phyloP scores from a whole-genome alignment of 2,329 filamentous ascomycete genomes.

The Boeremia lycopersici region DNA sequence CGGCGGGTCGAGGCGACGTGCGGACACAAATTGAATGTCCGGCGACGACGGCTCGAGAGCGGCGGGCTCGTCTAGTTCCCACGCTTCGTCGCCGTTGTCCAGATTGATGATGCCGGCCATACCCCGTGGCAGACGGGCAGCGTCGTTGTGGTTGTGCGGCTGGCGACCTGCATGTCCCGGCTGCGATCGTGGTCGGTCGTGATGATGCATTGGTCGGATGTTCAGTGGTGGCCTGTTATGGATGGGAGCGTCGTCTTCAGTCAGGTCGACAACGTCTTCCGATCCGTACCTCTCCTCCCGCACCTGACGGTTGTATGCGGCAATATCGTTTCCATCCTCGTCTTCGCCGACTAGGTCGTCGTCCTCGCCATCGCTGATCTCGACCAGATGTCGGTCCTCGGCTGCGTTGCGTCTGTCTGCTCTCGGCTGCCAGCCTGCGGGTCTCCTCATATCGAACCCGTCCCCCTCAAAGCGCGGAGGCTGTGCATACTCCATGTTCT shows the following conservation, averaged over 20 bases:
- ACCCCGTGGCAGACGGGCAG: constrained; percentile 44
- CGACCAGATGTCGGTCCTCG: constrained; percentile 4
- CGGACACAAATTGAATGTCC: constrained; percentile 58
- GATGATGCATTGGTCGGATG: not conserved
- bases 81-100: constrained; percentile 40
- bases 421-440: constrained; percentile 48
- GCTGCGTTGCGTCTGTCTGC: not conserved
- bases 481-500: constrained; percentile 31
- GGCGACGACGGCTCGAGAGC: constrained; percentile 41
- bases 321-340: constrained; percentile 9
- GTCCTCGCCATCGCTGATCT: constrained; percentile 13
- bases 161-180: not conserved
- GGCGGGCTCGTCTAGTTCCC: constrained; percentile 22
- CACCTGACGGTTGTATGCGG: constrained; percentile 14
- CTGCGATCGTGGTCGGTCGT: not conserved
- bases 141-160: constrained; percentile 4
- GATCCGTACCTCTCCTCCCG: constrained; percentile 15
- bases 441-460: constrained; percentile 61
- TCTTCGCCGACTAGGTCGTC: constrained; percentile 5
- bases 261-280: constrained; percentile 41
- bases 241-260: constrained; percentile 29
- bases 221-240: constrained; percentile 2
- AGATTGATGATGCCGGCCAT: constrained; percentile 52
- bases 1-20: constrained; percentile 33
- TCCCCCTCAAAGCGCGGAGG: constrained; percentile 54